Conservation (phyloP, 768 basidiomycete genomes). For the Auricularia auricula-judae region DNA sequence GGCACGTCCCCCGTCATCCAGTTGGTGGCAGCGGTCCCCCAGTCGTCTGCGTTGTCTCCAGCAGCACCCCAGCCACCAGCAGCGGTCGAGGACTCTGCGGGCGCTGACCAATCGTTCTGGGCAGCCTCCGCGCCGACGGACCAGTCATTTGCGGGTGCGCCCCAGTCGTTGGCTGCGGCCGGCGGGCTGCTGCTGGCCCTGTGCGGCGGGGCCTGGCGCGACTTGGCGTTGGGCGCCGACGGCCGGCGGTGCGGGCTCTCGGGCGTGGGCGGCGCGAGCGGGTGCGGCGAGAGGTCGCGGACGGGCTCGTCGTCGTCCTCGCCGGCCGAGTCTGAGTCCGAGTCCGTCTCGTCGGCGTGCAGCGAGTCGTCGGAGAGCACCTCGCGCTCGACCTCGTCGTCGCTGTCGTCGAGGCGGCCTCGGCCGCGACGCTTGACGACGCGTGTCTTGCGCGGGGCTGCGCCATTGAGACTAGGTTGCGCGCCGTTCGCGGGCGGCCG, state of each 20-base stretch:
- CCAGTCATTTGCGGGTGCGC: background rate
- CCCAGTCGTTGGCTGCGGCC: background rate
- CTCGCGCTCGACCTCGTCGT: slow-evolving; percentile 70
- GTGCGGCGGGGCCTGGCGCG: background rate
- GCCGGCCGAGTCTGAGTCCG: slow-evolving; percentile 32
- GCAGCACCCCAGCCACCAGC: background rate
- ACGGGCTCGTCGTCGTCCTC: slow-evolving; percentile 49
- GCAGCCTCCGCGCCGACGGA: background rate
- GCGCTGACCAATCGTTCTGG: background rate
- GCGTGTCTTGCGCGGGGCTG: slow-evolving; percentile 3
- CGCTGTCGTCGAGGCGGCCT: slow-evolving; percentile 35
- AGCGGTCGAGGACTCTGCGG: background rate
- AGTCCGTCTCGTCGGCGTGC: slow-evolving; percentile 10
- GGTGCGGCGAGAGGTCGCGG: slow-evolving; percentile 34
- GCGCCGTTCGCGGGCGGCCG: background rate
- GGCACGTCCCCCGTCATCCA: slow-evolving; percentile 43
- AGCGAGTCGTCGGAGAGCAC: slow-evolving; percentile 46
- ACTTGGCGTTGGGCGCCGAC: background rate
- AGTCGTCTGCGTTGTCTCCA: background rate
- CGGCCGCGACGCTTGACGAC: slow-evolving; percentile 11
- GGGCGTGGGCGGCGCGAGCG: background rate
- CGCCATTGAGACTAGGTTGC: background rate
- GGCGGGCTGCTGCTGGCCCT: background rate
- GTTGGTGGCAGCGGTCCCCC: background rate
- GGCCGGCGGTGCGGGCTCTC: background rate